These are phyloP conservation scores for Choiromyces venosus DNA, from an alignment of 495 filamentous ascomycete species.

Conservation along the genomic window DNA sequence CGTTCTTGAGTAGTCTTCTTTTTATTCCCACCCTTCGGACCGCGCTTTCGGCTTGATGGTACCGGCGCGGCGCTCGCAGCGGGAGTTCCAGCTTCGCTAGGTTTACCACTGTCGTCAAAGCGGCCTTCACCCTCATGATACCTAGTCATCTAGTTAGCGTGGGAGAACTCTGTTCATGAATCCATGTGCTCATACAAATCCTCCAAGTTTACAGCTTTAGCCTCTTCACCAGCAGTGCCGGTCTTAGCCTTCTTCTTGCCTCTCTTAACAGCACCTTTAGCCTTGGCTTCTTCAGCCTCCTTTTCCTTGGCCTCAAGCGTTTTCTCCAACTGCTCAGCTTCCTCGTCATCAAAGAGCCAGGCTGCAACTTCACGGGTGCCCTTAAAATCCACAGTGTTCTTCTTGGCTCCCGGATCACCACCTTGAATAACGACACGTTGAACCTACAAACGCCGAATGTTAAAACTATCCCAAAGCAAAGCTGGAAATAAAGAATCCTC, in stretches of 20 bases:
- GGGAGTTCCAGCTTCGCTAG: conserved; percentile 39
- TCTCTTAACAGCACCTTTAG: conserved; percentile 47
- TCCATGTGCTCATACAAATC: conserved; percentile 30
- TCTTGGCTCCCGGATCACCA: conserved; percentile 59
- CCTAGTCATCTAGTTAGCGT: conserved; percentile 9
- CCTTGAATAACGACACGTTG: conserved; percentile 97
- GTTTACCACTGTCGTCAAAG: conserved; percentile 41
- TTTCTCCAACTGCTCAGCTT: conserved; percentile 47
- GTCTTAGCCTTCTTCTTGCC: conserved; percentile 60
- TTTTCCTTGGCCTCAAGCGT: conserved; percentile 39
- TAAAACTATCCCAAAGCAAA: not conserved
- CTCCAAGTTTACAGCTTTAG: conserved; percentile 37
- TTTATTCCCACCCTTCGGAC: conserved; percentile 41
- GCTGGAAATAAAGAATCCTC: not conserved
- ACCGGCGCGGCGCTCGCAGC: conserved; percentile 30
- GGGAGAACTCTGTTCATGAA: not conserved
- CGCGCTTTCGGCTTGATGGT: conserved; percentile 33
- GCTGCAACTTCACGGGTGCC: conserved; percentile 41
- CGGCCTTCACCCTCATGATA: conserved; percentile 41
- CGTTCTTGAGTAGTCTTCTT: conserved; percentile 42
- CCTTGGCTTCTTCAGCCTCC: conserved; percentile 40
- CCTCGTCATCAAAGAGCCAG: conserved; percentile 42
- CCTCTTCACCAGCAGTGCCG: conserved; percentile 41
- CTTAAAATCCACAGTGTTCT: conserved; percentile 55
- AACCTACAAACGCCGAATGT: conserved; percentile 48